Conservation (phyloP, 192 early-diverging fungal species). For the Linnemannia exigua region DNA sequence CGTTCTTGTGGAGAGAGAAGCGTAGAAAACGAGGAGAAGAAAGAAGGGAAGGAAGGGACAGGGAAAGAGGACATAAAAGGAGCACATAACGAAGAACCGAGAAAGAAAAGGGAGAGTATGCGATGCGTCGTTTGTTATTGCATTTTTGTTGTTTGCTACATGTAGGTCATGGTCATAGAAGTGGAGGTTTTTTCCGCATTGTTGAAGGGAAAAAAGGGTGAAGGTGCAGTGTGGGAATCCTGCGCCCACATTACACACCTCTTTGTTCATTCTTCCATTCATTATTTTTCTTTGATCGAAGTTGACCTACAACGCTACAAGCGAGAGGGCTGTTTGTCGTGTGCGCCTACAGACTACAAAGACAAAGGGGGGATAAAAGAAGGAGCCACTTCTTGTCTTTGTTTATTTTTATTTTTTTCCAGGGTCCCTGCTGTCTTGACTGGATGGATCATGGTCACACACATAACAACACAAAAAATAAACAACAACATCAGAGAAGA, state of each 20-base stretch:
- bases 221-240: background rate
- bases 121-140: too few species aligned
- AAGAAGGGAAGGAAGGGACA: too few species aligned
- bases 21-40: background rate
- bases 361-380: too few species aligned
- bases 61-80: background rate
- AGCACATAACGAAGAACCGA: background rate
- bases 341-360: too few species aligned
- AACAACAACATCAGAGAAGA: background rate
- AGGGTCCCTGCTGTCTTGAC: background rate
- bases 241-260: background rate
- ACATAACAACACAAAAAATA: background rate
- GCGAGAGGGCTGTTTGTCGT: too few species aligned
- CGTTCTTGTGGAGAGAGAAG: background rate
- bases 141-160: background rate
- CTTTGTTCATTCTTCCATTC: too few species aligned
- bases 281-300: too few species aligned
- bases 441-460: background rate
- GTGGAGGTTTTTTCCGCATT: background rate
- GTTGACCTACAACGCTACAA: too few species aligned
- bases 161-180: too few species aligned
- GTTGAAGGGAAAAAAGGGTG: background rate
- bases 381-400: background rate
- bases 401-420: slow-evolving; percentile 12
- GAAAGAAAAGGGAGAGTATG: background rate